Evolutionary conservation across 2,329 filamentous ascomycete species (phyloP), one percentile per base, ranked within the genome.

Genomic region (Penicillium olsonii): DNA sequence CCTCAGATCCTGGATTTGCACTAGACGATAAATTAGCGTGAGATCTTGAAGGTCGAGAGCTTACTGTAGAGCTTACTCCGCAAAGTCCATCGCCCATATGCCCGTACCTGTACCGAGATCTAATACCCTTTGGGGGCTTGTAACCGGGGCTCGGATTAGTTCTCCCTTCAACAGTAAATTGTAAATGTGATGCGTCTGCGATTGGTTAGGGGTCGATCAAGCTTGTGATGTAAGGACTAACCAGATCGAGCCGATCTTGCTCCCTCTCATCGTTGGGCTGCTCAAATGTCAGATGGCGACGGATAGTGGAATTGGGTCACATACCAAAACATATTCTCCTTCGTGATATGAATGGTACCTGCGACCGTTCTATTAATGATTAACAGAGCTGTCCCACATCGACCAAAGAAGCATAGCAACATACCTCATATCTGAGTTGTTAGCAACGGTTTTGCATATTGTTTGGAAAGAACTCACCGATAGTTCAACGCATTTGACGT

Each of bases 41-140:
- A 15, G 14, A 12, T n/a, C 19, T 33, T 26, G 45, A 11, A 20
- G 4, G 14, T 31, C 31, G 10, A n/a, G 17, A 24, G 22, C 8
- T 6, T n/a, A n/a, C n/a, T 9, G 34, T 17, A 6, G 3, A 18
- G 15, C 65, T 55, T 60, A 68, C 62, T 71, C 72, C 31, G 64
- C 66, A 53, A 64, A 67, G 37, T 69, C 69, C 26, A 70, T 67
- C 14, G 68, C 67, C 68, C 68, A 71, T 37, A 70, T 67, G 1
- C 68, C 68, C 3, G 68, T 70, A 0, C 68, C 68, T 2, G 68
- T 71, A 2, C 68, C 68, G 18, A 71, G 56, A 48, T 71, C 68
- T 17, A 71, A 42, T 5, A 70, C 66, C 19, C 66, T 60, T 8
- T 55, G 48, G 5, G 65, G 55, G 4, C 53, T 55, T 34, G 57